Evolutionary conservation across 1,139 yeast species (phyloP).

Genomic region (Zhuliangozyma blackwelliae): DNA sequence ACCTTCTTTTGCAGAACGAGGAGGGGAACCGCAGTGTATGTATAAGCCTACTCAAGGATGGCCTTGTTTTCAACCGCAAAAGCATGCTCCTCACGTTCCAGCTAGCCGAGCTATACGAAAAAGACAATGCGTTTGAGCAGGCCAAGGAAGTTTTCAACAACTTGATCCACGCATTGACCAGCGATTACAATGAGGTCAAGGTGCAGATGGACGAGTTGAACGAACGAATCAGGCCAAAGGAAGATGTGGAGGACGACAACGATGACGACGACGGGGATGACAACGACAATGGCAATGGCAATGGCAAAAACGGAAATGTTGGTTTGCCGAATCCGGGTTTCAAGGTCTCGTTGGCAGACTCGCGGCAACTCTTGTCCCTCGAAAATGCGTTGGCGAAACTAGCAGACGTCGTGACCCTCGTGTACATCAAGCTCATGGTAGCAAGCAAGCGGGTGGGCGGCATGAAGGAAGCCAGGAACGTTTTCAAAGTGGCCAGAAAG

Average conservation of each 20-base stretch:
- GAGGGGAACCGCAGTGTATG: constrained; percentile 31
- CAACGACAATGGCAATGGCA: constrained; percentile 9
- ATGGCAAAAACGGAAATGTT: neutral
- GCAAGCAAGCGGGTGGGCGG: constrained; percentile 59
- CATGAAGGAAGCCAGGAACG: constrained; percentile 66
- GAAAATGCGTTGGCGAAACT: constrained; percentile 17
- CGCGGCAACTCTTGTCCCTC: constrained; percentile 7
- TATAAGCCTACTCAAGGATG: constrained; percentile 48
- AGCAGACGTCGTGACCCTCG: constrained; percentile 41
- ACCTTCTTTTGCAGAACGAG: constrained; percentile 27
- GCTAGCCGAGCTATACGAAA: constrained; percentile 67
- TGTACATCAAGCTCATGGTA: constrained; percentile 56
- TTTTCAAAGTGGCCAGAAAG: constrained; percentile 58
- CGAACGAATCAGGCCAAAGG: constrained; percentile 13
- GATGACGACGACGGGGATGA: constrained; percentile 14
- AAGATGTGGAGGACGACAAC: constrained; percentile 6
- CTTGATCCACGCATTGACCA: constrained; percentile 41
- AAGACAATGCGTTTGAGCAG: constrained; percentile 46
- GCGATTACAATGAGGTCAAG: constrained; percentile 25
- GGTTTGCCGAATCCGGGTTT: neutral
- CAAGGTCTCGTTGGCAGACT: constrained; percentile 9
- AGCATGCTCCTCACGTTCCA: constrained; percentile 67
- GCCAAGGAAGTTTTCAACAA: constrained; percentile 50
- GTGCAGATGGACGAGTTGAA: constrained; percentile 22
- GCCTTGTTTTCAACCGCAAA: constrained; percentile 62